Evolutionary conservation across 1,284 basidiomycete genomes (phyloP).

Genomic region (Fistulinella staudtii): DNA sequence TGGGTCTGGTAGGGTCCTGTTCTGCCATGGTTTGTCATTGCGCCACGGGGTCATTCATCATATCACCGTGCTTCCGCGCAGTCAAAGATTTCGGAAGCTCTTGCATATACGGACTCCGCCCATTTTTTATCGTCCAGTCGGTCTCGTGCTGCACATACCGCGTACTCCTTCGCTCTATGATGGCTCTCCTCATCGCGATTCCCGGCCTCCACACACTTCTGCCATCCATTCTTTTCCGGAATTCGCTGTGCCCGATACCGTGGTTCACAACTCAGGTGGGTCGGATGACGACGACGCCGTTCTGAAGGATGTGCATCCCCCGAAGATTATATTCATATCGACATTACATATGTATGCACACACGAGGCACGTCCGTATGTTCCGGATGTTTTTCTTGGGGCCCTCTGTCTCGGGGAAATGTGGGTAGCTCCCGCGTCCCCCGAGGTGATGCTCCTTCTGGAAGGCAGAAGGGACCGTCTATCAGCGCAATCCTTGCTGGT

Average conservation of each 20-base stretch:
- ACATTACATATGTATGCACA: background rate
- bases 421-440: constrained; percentile 25
- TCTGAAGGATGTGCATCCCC: no score
- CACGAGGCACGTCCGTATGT: background rate
- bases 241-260: background rate
- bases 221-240: background rate
- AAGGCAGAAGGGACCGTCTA: constrained; percentile 13
- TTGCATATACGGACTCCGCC: constrained; percentile 3
- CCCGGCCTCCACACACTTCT: background rate
- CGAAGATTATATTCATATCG: background rate
- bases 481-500: constrained; percentile 9
- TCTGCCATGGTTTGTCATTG: constrained; percentile 26
- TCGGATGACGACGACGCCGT: background rate
- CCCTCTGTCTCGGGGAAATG: constrained; percentile 3
- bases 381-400: background rate
- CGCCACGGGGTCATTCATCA: constrained; percentile 30
- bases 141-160: constrained; percentile 28
- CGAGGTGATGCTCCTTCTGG: constrained; percentile 28
- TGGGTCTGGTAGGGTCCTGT: background rate
- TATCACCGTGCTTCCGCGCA: constrained; percentile 7
- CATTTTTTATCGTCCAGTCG: constrained; percentile 27
- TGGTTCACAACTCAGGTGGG: background rate
- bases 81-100: constrained; percentile 10
- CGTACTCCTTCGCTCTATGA: constrained; percentile 23
- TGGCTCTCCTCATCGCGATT: background rate